Conservation (phyloP, 257 asterid species). For the Buddleja alternifolia region DNA sequence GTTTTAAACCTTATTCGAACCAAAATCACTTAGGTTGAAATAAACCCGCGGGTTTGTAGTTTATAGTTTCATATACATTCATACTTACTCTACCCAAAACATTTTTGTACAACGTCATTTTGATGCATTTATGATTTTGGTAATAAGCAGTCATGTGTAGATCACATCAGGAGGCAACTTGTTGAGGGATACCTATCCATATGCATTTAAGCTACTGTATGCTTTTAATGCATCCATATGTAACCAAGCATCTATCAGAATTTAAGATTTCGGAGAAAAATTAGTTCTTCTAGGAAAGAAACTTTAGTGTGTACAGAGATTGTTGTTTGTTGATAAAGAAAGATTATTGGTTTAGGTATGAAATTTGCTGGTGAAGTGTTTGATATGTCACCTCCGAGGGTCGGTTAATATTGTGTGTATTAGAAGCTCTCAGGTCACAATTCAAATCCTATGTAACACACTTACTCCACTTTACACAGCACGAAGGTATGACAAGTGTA, state of each 20-base stretch:
- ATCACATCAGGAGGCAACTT: conserved; percentile 11
- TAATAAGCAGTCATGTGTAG: background rate
- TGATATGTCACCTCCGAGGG: conserved; percentile 4
- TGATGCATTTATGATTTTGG: conserved; percentile 6
- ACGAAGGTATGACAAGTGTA: no score
- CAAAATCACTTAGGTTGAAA: no score
- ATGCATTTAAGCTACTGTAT: conserved; percentile 8
- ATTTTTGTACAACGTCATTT: no score
- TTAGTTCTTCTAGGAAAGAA: background rate
- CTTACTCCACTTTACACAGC: no score
- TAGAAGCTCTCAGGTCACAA: no score
- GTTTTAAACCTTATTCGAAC: no score
- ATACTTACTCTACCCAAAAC: no score
- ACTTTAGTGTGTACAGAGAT: background rate
- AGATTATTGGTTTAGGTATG: background rate
- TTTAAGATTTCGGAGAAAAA: conserved; percentile 10
- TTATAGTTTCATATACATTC: no score
- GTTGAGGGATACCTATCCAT: background rate
- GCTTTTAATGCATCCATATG: conserved; percentile 25
- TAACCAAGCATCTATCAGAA: conserved; percentile 21
- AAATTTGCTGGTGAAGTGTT: background rate
- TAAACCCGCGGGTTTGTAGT: no score
- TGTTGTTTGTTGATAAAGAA: background rate
- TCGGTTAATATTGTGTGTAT: conserved; percentile 16
- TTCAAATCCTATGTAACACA: no score